Evolutionary conservation across 2,329 filamentous ascomycete species (phyloP), one percentile per base, ranked within the genome.

Genomic region (Alternaria arborescens): DNA sequence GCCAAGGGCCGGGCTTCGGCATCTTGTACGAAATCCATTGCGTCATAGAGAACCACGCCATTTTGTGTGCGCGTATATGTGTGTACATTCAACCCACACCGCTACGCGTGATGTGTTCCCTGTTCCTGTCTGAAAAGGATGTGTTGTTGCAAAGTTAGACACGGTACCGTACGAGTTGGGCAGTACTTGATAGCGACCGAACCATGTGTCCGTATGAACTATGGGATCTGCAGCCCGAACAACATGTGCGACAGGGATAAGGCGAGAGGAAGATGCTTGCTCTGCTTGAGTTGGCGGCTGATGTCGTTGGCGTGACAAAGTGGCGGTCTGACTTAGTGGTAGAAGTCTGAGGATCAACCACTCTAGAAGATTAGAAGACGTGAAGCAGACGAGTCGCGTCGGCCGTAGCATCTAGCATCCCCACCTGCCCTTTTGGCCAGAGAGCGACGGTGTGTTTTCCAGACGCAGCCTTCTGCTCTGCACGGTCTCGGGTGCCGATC

Each of bases 401-500:
- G 46, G 30, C 12, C 46, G 30, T 50, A 14, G 30, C 34, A 50
- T 50, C 30, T 36, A n/a, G 30, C 46, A 50, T 58, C 51, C 51
- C 56, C 56, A 59, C 51, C 51, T 59, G 42, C 56, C 36, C 51
- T 59, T 55, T 59, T 52, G 28, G 53, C 38, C 42, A 24, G 44
- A 20, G 43, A 41, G 53, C 53, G 53, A 55, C 34, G 34, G 53
- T 26, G 34, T 41, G 53, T 38, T 38, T 58, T 4, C 55, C 36
- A 22, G 30, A 58, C 44, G 47, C 55, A 46, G 47, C 48, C 40
- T 26, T 22, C 30, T 44, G 4, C 30, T 38, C 47, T 52, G 46
- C 44, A 52, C 47, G 30, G 22, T 28, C 30, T 30, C 28, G 47
- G 47, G 40, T 36, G 47, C 30, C 26, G 55, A 58, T 52, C 55